Evolutionary conservation across 2,329 filamentous ascomycete species (phyloP), one percentile per base, ranked within the genome.

Genomic region (Dactylellina haptotyla): DNA sequence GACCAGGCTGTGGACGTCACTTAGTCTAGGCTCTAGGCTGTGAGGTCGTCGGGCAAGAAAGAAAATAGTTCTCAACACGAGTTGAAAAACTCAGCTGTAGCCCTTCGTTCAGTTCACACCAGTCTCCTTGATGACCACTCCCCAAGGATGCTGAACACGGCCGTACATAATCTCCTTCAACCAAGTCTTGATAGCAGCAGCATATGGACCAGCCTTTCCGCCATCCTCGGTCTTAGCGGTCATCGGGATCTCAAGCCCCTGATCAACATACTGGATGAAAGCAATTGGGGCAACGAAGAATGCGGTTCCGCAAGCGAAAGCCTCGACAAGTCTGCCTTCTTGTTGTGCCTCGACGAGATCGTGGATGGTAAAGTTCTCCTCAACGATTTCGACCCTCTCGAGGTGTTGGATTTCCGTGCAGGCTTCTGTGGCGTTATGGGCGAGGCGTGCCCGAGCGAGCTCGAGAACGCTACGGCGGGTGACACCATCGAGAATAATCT

Each of bases 251-350:
- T 84, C 79, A 73, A 91, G 83, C 75, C 90, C 86, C 67, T 85
- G 81, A 58, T 87, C 87, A 41, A 87, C 86, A 81, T 90, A 89
- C 80, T 89, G 86, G 78, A 92, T 88, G 53, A 86, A 82, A 4
- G 87, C 88, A 51, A 92, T 84, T 56, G 89, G 86, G 75, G 85
- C 87, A 79, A 92, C 85, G 78, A 92, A 92, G 84, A 84, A 92
- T 87, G 93, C 93, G 75, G 93, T 97, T 16, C 94, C 93, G 32
- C 90, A 88, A 5, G 90, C 91, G 79, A 97, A 97, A 1, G 91
- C 87, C 83, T 97, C 93, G 8, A 97, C 80, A 45, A 97, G 81
- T 1, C 93, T 84, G 1, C 91, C 92, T 79, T 97, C 91, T 45
- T 85, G 82, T 25, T 87, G 83, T 0, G 93, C 92, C 79, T 90